Percentiles rank a stretch among this genome's conserved stretches.
Evolutionary conservation across 176 grass and related monocot species (phyloP).

Genomic region (Themeda triandra): DNA sequence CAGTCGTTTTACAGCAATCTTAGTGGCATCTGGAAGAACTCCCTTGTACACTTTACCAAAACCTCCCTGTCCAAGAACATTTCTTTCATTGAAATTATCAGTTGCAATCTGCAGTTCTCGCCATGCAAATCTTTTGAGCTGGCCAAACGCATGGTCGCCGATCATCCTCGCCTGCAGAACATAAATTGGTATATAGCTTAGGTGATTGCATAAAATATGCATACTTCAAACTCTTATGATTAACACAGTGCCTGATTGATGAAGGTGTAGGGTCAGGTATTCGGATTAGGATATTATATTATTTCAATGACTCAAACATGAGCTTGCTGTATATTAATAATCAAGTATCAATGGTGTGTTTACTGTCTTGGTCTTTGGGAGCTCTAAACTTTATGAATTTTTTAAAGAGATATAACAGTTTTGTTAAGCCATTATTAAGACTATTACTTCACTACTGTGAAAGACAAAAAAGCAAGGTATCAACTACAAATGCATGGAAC

Average conservation of each 20-base stretch:
- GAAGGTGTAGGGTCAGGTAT: neutral
- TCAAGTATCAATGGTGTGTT: neutral
- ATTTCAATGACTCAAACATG: neutral
- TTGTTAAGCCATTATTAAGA: neutral
- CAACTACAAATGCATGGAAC: slow-evolving; percentile 18
- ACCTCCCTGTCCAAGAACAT: slow-evolving; percentile 94
- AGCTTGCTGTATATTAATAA: neutral
- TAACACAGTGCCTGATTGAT: neutral
- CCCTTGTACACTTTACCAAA: slow-evolving; percentile 95
- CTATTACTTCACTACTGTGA: neutral
- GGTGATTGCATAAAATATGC: neutral
- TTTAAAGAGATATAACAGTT: neutral
- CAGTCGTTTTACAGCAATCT: slow-evolving; percentile 87
- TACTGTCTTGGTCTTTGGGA: neutral
- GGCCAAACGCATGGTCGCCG: slow-evolving; percentile 74
- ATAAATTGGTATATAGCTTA: slow-evolving; percentile 20
- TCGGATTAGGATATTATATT: neutral
- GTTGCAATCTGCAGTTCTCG: slow-evolving; percentile 77
- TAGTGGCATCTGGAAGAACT: slow-evolving; percentile 72
- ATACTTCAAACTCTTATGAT: neutral
- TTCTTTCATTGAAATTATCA: slow-evolving; percentile 70
- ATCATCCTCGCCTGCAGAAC: slow-evolving; percentile 66
- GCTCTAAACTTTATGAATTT: neutral
- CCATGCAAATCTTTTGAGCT: slow-evolving; percentile 87
- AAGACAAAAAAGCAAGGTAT: neutral